These are phyloP conservation scores for Agroathelia rolfsii DNA, from an alignment of 1,284 basidiomycete species.

Conservation along the genomic window DNA sequence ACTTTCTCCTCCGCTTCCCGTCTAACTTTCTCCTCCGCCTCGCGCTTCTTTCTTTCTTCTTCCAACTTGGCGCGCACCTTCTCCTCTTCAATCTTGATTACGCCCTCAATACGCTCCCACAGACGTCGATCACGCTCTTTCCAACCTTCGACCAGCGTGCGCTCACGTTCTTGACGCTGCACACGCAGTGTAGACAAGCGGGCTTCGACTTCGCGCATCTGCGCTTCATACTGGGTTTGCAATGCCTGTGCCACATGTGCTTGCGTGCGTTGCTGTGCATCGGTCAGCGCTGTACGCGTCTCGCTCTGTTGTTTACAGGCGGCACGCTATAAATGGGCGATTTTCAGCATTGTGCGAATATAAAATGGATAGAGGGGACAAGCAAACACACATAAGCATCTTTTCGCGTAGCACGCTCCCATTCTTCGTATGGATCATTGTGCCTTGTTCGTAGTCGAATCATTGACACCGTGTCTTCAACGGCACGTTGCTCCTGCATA, in stretches of 20 bases:
- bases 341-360: slow-evolving; percentile 6
- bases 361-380: not conserved
- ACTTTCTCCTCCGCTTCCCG: slow-evolving; percentile 23
- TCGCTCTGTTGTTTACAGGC: slow-evolving; percentile 46
- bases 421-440: slow-evolving; percentile 70
- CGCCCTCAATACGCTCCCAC: slow-evolving; percentile 52
- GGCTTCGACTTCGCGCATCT: slow-evolving; percentile 39
- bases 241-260: slow-evolving; percentile 30
- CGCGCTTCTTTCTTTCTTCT: slow-evolving; percentile 35
- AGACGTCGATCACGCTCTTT: slow-evolving; percentile 39
- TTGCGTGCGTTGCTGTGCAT: slow-evolving; percentile 24
- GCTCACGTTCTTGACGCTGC: slow-evolving; percentile 36
- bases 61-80: slow-evolving; percentile 41
- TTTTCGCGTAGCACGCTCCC: slow-evolving; percentile 56
- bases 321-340: slow-evolving; percentile 31
- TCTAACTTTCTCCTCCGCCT: slow-evolving; percentile 32
- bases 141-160: slow-evolving; percentile 34
- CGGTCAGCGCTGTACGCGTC: slow-evolving; percentile 27
- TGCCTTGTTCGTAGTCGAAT: slow-evolving; percentile 57
- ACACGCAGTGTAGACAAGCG: slow-evolving; percentile 32
- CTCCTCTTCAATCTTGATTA: slow-evolving; percentile 59
- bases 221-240: slow-evolving; percentile 30
- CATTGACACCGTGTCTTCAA: slow-evolving; percentile 60
- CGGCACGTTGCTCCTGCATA: slow-evolving; percentile 40
- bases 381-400: slow-evolving; percentile 56